Conservation (phyloP, 2,329 filamentous ascomycete species). For the Setomelanomma holmii region DNA sequence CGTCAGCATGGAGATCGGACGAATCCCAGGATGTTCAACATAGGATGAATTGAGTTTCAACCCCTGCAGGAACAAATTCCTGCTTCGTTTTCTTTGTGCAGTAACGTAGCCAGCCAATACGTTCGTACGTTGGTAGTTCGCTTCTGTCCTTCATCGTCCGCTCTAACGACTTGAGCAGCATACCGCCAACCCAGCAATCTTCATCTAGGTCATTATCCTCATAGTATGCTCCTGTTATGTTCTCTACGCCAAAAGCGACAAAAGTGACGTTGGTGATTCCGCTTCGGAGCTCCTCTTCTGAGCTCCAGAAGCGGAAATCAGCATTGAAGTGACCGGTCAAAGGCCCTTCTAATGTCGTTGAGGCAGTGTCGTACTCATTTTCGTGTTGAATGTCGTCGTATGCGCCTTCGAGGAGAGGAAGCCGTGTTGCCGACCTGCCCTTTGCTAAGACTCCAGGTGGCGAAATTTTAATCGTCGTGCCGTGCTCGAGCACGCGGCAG, state of each 20-base stretch:
- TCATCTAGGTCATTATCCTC: background rate
- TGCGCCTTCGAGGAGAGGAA: background rate
- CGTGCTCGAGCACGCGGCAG: background rate
- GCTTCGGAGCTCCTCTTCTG: background rate
- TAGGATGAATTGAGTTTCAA: no score
- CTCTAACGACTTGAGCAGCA: background rate
- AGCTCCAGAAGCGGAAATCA: constrained; percentile 1
- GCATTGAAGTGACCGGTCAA: background rate
- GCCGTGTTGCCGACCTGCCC: no score
- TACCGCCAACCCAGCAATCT: background rate
- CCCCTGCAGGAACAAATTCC: no score
- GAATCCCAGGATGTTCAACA: no score
- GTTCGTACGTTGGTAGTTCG: background rate
- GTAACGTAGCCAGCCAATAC: constrained; percentile 1
- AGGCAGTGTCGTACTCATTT: background rate
- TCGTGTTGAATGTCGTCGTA: background rate
- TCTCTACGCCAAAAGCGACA: background rate
- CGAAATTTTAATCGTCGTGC: no score
- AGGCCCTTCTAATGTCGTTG: background rate
- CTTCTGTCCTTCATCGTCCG: background rate
- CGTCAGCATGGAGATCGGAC: no score
- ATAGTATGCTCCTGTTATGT: background rate
- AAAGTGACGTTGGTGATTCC: background rate
- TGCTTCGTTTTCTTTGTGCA: background rate
- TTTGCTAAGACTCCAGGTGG: no score